Evolutionary conservation across 768 basidiomycete genomes (phyloP).

Genomic region (Leccinum imitatum): DNA sequence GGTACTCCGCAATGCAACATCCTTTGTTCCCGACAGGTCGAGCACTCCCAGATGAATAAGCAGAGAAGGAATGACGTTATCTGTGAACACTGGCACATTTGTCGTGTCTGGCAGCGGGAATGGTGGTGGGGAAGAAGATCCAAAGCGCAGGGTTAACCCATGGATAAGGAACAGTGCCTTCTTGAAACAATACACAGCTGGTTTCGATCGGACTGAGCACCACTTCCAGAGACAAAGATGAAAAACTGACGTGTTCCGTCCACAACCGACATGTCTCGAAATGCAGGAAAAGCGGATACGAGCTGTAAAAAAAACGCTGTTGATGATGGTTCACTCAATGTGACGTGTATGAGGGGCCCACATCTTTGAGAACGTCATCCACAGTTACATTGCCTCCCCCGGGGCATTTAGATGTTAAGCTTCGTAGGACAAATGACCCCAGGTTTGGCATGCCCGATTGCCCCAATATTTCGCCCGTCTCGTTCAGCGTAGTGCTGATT

Average conservation of each 20-base stretch:
- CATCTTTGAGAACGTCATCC: constrained; percentile 65
- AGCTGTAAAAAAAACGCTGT: constrained; percentile 45
- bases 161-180: constrained; percentile 84
- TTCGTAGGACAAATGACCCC: constrained; percentile 71
- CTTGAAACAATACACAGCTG: constrained; percentile 88
- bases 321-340: constrained; percentile 3
- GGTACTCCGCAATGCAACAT: constrained; percentile 41
- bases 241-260: constrained; percentile 53
- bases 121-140: constrained; percentile 46
- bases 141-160: constrained; percentile 66
- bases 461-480: constrained; percentile 69
- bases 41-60: constrained; percentile 76
- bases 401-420: constrained; percentile 46
- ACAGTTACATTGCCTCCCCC: constrained; percentile 38
- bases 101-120: constrained; percentile 64
- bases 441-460: constrained; percentile 63
- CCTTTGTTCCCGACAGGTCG: constrained; percentile 50
- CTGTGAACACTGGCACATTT: constrained; percentile 66
- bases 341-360: constrained; percentile 32
- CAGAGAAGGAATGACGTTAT: constrained; percentile 84
- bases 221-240: constrained; percentile 7
- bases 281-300: constrained; percentile 75
- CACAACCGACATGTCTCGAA: constrained; percentile 73
- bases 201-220: not conserved
- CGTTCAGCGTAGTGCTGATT: constrained; percentile 60